phyloP scores from a whole-genome alignment of 495 filamentous ascomycete genomes.

The Penicillium arizonense region DNA sequence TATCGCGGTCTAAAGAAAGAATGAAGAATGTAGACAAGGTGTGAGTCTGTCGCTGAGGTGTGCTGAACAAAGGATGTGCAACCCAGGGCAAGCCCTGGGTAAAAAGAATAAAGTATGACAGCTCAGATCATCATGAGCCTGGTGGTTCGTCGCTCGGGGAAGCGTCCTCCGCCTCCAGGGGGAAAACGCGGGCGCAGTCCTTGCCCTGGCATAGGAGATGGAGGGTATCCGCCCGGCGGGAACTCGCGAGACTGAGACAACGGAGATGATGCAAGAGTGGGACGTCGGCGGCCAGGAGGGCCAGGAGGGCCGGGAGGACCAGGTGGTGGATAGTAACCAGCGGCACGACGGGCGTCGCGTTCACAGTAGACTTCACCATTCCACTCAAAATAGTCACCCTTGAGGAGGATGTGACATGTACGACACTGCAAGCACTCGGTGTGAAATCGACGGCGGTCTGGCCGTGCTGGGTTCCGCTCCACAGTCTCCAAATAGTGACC shows the following conservation, averaged over 20 bases:
- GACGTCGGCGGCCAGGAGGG: constrained; percentile 25
- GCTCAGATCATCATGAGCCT: constrained; percentile 82
- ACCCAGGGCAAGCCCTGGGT: neutral
- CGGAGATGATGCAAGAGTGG: constrained; percentile 18
- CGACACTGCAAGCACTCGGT: constrained; percentile 80
- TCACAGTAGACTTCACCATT: constrained; percentile 75
- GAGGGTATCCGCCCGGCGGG: constrained; percentile 12
- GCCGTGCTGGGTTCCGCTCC: constrained; percentile 36
- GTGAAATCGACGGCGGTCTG: constrained; percentile 76
- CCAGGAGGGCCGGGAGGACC: constrained; percentile 26
- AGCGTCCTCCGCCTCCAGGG: constrained; percentile 40
- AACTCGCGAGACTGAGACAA: constrained; percentile 21
- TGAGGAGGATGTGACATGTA: constrained; percentile 49
- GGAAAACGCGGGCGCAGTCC: constrained; percentile 29
- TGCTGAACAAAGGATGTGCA: neutral
- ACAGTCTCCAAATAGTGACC: constrained; percentile 89
- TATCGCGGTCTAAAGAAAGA: constrained; percentile 23
- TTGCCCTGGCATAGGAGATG: constrained; percentile 28
- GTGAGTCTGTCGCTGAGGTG: neutral
- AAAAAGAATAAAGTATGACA: constrained; percentile 2
- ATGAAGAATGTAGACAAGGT: constrained; percentile 4
- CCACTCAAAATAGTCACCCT: constrained; percentile 71
- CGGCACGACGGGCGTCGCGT: constrained; percentile 70
- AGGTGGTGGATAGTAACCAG: constrained; percentile 31
- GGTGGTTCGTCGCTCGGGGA: constrained; percentile 76